Evolutionary conservation across 2,329 filamentous ascomycete genomes (phyloP), one percentile per base, ranked within the genome.

Genomic region (Calonectria pseudoturangicola): DNA sequence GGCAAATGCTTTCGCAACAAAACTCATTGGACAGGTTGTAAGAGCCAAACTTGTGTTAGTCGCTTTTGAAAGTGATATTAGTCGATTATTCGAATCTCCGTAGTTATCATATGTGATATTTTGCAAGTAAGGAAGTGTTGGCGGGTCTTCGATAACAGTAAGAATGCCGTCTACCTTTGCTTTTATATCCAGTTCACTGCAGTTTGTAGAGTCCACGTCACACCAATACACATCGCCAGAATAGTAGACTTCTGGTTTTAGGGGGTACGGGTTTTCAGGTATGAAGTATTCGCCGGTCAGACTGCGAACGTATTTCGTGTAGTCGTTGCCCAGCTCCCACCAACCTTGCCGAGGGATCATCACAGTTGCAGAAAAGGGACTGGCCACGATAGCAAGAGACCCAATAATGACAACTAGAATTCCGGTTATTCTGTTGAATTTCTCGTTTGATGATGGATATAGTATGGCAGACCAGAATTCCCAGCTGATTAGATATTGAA

Each of bases 291-390:
- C 8, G 2, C 51, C 51, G 2, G 51, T 36, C 51, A 25, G 21
- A 2, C 39, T 25, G 12, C 51, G 51, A 30, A 56, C 39, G 13
- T 21, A 13, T 0, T 5, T 15, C 16, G 51, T 8, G 51, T 36
- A 56, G 30, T 30, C 13, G 18, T 15, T 43, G 6, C 21, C 21
- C 13, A 62, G 28, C 6, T 62, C 56, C 56, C 56, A 62, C 56
- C 56, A 62, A 28, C 36, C 21, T 25, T 43, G 56, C 18, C 36
- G 56, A 43, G 56, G 56, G 27, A 62, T 62, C 56, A 62, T 62
- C 2, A 28, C 25, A 1, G 56, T 41, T 12, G 56, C 56, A 16
- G 56, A 62, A 43, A 62, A 62, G 10, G 56, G 56, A 25, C 56
- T 62, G 8, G 56, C 56, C 25, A 12, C 56, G 15, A 62, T 10